Evolutionary conservation across 306 rosid species (phyloP).

Genomic region (Biancaea sappan): DNA sequence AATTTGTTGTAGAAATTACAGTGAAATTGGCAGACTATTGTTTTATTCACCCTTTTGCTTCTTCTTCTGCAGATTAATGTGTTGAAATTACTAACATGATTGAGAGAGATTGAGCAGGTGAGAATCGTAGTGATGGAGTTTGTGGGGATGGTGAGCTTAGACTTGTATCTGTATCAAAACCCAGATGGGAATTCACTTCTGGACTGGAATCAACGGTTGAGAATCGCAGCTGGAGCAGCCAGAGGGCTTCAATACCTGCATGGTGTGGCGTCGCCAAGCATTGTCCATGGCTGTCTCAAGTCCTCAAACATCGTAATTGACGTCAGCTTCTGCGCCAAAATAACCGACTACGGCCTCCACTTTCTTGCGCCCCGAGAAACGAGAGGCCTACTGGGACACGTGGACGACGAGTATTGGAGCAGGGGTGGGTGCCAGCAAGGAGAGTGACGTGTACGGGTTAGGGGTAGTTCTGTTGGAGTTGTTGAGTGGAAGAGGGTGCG

Average conservation of each 20-base stretch:
- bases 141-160: constrained; percentile 59
- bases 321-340: constrained; percentile 49
- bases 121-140: constrained; percentile 77
- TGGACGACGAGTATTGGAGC: constrained; percentile 73
- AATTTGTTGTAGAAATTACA: no score
- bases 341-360: constrained; percentile 70
- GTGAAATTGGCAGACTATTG: no score
- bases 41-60: background rate
- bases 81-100: background rate
- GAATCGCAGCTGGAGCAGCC: constrained; percentile 77
- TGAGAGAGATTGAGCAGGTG: constrained; percentile 19
- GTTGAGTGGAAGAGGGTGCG: constrained; percentile 76
- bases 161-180: constrained; percentile 68
- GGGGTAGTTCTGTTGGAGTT: constrained; percentile 82
- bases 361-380: constrained; percentile 60
- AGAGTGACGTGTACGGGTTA: constrained; percentile 80
- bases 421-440: constrained; percentile 55
- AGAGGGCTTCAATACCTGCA: constrained; percentile 84
- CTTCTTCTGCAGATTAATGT: background rate
- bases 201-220: constrained; percentile 64
- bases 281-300: constrained; percentile 84
- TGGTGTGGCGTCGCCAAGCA: constrained; percentile 65
- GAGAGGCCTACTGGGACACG: constrained; percentile 57
- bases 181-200: constrained; percentile 59
- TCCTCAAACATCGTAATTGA: constrained; percentile 72